phyloP scores from a whole-genome alignment of 2,329 filamentous ascomycete species.

The Xylaria hypoxylon region DNA sequence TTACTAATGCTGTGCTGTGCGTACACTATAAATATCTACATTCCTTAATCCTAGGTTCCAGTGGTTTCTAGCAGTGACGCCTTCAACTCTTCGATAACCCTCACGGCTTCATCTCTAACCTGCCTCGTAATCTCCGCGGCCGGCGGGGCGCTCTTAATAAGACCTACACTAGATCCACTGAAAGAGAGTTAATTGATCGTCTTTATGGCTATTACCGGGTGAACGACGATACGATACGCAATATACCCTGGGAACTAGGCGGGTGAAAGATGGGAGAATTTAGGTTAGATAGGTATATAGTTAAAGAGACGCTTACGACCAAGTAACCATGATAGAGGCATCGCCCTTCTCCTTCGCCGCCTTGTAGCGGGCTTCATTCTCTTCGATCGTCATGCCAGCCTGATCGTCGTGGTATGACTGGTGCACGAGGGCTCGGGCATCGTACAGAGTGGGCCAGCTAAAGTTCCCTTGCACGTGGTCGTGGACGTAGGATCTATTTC shows the following conservation, averaged over 20 bases:
- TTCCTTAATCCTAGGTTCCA: background rate
- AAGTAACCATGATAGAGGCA: slow-evolving; percentile 47
- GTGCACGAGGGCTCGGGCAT: slow-evolving; percentile 49
- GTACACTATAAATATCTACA: slow-evolving; percentile 5
- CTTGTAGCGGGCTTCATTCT: slow-evolving; percentile 46
- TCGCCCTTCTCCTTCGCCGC: slow-evolving; percentile 45
- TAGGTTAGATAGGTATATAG: background rate
- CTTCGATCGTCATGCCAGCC: slow-evolving; percentile 46
- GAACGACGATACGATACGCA: background rate
- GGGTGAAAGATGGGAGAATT: background rate
- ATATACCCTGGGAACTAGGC: background rate
- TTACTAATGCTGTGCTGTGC: background rate
- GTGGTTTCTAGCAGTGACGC: background rate
- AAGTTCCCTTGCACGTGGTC: slow-evolving; percentile 49
- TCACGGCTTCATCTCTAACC: slow-evolving; percentile 45
- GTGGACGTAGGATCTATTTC: slow-evolving; percentile 48
- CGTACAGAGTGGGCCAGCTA: slow-evolving; percentile 49
- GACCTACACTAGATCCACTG: slow-evolving; percentile 49
- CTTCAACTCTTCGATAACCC: slow-evolving; percentile 37
- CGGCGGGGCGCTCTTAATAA: slow-evolving; percentile 45
- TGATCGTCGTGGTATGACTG: slow-evolving; percentile 44
- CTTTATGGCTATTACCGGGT: background rate
- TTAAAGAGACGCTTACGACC: slow-evolving; percentile 48
- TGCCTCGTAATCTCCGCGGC: slow-evolving; percentile 48
- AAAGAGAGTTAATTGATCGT: slow-evolving; percentile 11